Base-by-base conservation (phyloP, 148 eudicot species). In the Rhododendron vialii region DNA sequence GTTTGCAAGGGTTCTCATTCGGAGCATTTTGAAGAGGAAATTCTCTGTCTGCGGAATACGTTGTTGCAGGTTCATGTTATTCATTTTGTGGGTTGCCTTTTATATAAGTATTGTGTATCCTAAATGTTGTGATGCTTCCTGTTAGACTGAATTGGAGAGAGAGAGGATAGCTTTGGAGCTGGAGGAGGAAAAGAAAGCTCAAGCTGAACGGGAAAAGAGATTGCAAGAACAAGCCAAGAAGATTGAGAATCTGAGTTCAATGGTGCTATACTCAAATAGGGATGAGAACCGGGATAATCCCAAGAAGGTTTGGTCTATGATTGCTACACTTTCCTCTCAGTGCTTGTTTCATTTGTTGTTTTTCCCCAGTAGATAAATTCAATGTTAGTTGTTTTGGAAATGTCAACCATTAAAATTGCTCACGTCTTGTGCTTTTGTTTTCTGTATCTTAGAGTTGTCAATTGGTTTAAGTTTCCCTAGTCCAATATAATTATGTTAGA, bases 171-270 rank as follows among this genome's bases (percentile, higher is more conserved):
- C 99, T 85, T 84, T 97, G 89, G 99, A 95, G 94, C 90, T 97
- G 89, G 99, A 97, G 91, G 98, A 95, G 91, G 98, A 95, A 91
- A 97, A 94, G 91, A 94, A 91, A 92, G 94, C 95, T 88, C 96
- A 97, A 84, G 94, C 94, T 84, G 98, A 95, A 89, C 88, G 95
- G 85, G 99, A 95, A 83, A 93, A 88, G 87, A 90, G 92, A 92
- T 85, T 97, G 78, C 93, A 93, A 87, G 95, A 94, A 82, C 99
- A 96, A 89, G 99, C 90, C 17, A 93, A 94, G 90, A 95, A 94
- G 91, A 97, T 97, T 82, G 89, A 93, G 90, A 97, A 97, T 84
- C 90, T 97, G 92, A 95, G 98, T 87, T 93, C 99, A 59, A 97
- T 97, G 92, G 98, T 95, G 73, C 87, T 97, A 55, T 92, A 90